Evolutionary conservation across 148 eudicot species (phyloP), one percentile per base, ranked within the genome.

Genomic region (Cornus florida): DNA sequence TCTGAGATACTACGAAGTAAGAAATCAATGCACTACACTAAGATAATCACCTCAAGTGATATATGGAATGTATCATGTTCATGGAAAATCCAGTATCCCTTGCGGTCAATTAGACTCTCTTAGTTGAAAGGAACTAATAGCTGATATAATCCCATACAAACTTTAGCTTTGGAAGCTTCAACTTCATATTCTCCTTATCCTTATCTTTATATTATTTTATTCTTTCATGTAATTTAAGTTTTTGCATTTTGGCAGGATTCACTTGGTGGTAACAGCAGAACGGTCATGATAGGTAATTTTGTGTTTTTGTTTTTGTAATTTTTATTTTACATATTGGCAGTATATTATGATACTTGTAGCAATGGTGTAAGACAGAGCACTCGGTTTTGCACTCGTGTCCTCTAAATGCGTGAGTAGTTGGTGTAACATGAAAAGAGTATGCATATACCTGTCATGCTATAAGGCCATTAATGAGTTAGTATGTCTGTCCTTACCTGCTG

Each of bases 231-330:
- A 4, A 43, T 43, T 2, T 78, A 59, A 50, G 50, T 31, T 74
- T 78, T 75, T 69, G 56, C 24, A 13, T 72, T 73, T 82, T 81
- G 80, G 76, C 94, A 96, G 99, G 99, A 96, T 87, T 96, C 99
- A 48, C 98, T 96, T 80, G 99, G 99, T 69, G 99, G 99, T 68
- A 96, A 96, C 92, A 96, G 99, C 93, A 91, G 95, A 81, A 96
- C 99, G 3, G 95, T 92, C 74, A 96, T 96, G 99, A 96, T 96
- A 78, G 99, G 99, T 94, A 89, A 77, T 71, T 79, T 72, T 19
- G 67, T 20, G 53, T 57, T 78, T 75, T 71, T 43, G 68, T 38
- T 62, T 69, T 76, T 46, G 66, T 70, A 64, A 71, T 64, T 31
- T 24, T 57, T 28, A 53, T 31, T 59, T 53, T 48, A 33, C 46